Base-by-base conservation (phyloP, 2,329 filamentous ascomycete genomes). In the Apiospora aurea region DNA sequence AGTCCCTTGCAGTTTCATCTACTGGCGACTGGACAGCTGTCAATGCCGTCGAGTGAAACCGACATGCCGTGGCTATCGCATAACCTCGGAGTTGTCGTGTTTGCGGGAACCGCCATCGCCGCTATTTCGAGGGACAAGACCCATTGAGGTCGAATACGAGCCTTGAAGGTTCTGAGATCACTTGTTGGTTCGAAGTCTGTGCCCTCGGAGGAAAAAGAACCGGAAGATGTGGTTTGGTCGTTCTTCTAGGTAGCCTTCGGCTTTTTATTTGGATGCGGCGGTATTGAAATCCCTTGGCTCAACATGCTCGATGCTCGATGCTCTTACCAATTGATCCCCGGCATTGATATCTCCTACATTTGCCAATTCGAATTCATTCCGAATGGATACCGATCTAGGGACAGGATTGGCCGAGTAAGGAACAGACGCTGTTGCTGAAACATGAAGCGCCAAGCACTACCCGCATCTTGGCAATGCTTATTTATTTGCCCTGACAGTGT, bases 401-500 rank as follows among this genome's bases (percentile, higher is more conserved):
- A 51, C 49, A 24, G n/a, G n/a, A 51, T 51, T 51, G 49, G 49
- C 11, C 49, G 26, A 51, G 49, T 11, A 1, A 49, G n/a, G 47
- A 24, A 13, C 24, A 7, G 53, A 4, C 10, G 18, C 34, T 41
- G 57, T 41, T 64, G 41, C 57, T 64, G 57, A 64, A 41, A 64
- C 57, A 38, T 18, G 10, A n/a, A 38, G 18, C 41, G 57, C 57
- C 57, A 64, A 64, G 57, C 57, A n/a, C 18, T 21, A n/a, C 57
- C 57, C 34, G 57, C 34, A 41, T 64, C 57, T 64, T 64, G 57
- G 57, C 57, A 64, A 64, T 64, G 57, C 57, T 64, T 64, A 29
- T 64, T 64, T n/a, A n/a, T n/a, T 29, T 64, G n/a, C 57, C 7
- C 21, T 64, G 57, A 41, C 57, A 64, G 34, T 41, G 57, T 64